Base-by-base conservation (phyloP, 805 yeast species). In the Cyberlindnera bimundalis region DNA sequence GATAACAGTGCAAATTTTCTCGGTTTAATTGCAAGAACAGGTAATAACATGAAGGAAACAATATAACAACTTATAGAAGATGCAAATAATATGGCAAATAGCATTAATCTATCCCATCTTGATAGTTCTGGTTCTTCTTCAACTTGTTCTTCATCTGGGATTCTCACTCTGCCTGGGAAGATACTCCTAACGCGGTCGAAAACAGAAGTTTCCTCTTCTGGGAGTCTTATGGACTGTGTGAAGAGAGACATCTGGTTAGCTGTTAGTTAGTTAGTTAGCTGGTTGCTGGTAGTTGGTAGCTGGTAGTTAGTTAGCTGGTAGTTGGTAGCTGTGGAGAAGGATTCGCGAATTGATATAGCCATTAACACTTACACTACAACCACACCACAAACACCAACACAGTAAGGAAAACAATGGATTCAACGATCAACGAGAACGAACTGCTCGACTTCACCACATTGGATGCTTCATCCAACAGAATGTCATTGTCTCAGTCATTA, bases 41-140 rank as follows among this genome's bases (percentile, higher is more conserved):
- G 54, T 17, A 50, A 40, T 3, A 48, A 30, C 33, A 47, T 19
- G 41, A 50, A 48, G 13, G 47, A 39, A 1, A 50, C 52, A 27
- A 47, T 41, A 43, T 47, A 51, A 27, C 53, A 51, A 18, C 49
- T 43, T 12, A 51, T 15, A 4, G 52, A 47, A 12, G 48, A 44
- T 17, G 50, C 52, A 49, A 51, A 47, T 9, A 46, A 33, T 11
- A 50, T 44, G 2, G 50, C 52, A 30, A 51, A 51, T 5, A 51
- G 38, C 14, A 50, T 16, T 21, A 51, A 35, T 31, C 52, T 35
- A 21, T 51, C 56, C 48, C 48, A 47, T 26, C 48, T 29, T 5
- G 46, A 41, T 5, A 47, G 42, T 31, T 48, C 40, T 8, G 30
- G 18, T 25, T 46, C 39, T 6, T 32, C 17, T 26, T 39, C 15